Base-by-base conservation (phyloP, 179 eudicot species). In the Beta lomatogona region DNA sequence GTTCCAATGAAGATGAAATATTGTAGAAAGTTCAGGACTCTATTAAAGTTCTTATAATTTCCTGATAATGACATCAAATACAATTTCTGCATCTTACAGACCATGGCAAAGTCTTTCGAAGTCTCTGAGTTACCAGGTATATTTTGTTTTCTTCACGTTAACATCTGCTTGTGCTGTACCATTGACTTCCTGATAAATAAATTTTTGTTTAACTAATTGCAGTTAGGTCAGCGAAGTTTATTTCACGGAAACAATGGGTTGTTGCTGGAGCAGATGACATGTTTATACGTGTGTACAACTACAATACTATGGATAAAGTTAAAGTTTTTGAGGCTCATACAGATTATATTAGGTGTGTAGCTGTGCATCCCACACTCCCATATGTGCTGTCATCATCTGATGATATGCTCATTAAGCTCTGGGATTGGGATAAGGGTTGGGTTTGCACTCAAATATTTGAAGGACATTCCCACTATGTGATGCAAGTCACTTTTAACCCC, bases 341-440 rank as follows among this genome's bases (percentile, higher is more conserved):
- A 36, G 99, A 96, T 83, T 96, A 94, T 81, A 94, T 96, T 81
- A 93, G 99, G 86, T 96, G 99, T 88, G 99, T 96, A 75, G 94
- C 99, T 71, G 98, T 94, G 83, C 99, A 96, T 84, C 99, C 99
- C 59, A 90, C 99, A 60, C 98, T 96, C 71, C 97, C 99, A 7
- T 94, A 89, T 84, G 96, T 96, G 82, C 83, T 96, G 83, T 96
- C 99, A 74, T 92, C 98, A 74, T 93, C 99, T 71, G 99, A 96
- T 88, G 99, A 96, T 89, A 96, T 96, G 99, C 98, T 96, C 82
- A 96, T 96, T 80, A 96, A 94, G 89, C 97, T 96, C 28, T 96
- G 99, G 99, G 99, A 96, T 84, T 96, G 99, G 99, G 98, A 96
- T 75, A 96, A 94, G 86, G 98, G 98, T 75, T 96, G 96, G 96